These are phyloP conservation scores for Mollisia scopiformis DNA, from an alignment of 2,329 filamentous ascomycete species.

Conservation along the genomic window DNA sequence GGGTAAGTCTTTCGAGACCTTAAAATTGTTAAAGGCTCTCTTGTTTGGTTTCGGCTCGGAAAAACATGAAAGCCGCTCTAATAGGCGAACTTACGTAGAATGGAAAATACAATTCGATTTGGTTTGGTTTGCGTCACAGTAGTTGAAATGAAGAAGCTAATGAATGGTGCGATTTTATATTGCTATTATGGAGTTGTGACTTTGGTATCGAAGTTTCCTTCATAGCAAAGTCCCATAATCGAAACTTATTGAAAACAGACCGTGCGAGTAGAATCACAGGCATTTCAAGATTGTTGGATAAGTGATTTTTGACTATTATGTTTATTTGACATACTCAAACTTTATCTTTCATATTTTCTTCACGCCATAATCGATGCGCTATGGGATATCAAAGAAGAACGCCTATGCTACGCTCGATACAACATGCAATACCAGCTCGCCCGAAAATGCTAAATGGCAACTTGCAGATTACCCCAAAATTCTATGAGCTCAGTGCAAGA, in stretches of 20 bases:
- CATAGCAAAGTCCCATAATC: not conserved
- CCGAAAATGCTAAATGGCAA: constrained; percentile 5
- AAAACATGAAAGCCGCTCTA: too few species aligned
- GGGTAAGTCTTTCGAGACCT: not conserved
- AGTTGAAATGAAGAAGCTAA: too few species aligned
- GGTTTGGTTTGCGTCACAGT: too few species aligned
- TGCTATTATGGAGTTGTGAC: too few species aligned
- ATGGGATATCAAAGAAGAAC: constrained; percentile 22
- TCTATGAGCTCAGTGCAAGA: constrained; percentile 60
- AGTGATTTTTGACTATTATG: not conserved
- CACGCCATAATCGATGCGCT: not conserved
- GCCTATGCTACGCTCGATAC: constrained; percentile 28
- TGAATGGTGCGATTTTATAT: too few species aligned
- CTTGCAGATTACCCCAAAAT: not conserved
- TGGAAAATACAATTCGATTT: too few species aligned
- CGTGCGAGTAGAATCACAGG: too few species aligned
- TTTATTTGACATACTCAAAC: not conserved
- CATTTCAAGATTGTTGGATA: not conserved
- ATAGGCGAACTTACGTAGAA: not conserved
- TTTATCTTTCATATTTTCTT: not conserved
- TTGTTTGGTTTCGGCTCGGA: too few species aligned
- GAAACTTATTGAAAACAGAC: too few species aligned
- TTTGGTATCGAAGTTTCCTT: not conserved
- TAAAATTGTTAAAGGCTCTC: constrained; percentile 1
- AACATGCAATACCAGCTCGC: constrained; percentile 16